phyloP scores from a whole-genome alignment of 805 yeast species.

The Lachancea waltii region DNA sequence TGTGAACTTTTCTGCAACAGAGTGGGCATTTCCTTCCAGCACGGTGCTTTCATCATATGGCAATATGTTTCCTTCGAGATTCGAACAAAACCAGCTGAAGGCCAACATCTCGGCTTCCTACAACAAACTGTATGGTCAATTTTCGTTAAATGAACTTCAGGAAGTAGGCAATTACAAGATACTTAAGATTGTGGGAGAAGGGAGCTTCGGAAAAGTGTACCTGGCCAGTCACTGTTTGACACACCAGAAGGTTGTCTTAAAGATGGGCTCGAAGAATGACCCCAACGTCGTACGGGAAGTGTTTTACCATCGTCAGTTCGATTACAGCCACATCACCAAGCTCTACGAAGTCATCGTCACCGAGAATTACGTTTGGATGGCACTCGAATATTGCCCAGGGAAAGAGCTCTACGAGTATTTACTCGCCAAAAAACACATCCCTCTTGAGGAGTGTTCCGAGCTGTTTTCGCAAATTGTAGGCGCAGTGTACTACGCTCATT shows the following conservation, averaged over 20 bases:
- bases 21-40: neutral
- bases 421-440: conserved; percentile 45
- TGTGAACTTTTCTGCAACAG: no score
- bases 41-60: neutral
- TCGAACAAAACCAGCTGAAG: conserved; percentile 29
- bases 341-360: conserved; percentile 82
- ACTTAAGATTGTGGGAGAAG: conserved; percentile 74
- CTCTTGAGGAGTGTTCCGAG: conserved; percentile 42
- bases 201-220: conserved; percentile 88
- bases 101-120: conserved; percentile 53
- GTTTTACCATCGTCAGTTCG: conserved; percentile 77
- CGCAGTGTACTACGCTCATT: conserved; percentile 64
- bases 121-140: conserved; percentile 48
- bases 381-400: conserved; percentile 82
- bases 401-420: conserved; percentile 68
- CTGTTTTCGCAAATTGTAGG: conserved; percentile 58
- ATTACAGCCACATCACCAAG: conserved; percentile 76
- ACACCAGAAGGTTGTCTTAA: conserved; percentile 72
- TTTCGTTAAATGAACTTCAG: conserved; percentile 41
- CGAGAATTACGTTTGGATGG: conserved; percentile 78
- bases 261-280: conserved; percentile 69
- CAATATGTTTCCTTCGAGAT: conserved; percentile 19
- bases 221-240: conserved; percentile 74
- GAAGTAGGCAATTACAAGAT: conserved; percentile 81
- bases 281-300: conserved; percentile 87